A percentile compares a stretch with the other conserved stretches of the same genome.
phyloP scores from a whole-genome alignment of 495 filamentous ascomycete genomes.

The Pyronema omphalodes region DNA sequence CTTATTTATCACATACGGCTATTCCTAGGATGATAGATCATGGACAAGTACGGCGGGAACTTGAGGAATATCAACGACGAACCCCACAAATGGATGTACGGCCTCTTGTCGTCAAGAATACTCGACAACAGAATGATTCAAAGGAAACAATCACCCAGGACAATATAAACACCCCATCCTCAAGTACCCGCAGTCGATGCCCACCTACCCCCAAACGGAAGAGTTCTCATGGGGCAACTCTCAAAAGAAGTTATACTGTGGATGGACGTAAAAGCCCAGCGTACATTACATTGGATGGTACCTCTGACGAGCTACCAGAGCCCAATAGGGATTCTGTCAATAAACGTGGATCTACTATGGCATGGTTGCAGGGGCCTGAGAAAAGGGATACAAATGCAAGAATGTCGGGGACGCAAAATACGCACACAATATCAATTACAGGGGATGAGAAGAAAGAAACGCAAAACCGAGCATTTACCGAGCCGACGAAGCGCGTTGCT shows the following conservation, averaged over 20 bases:
- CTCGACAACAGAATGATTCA: not conserved
- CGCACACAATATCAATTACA: not conserved
- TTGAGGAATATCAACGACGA: not conserved
- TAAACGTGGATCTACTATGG: not conserved
- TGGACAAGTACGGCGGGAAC: not conserved
- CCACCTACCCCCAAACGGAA: not conserved
- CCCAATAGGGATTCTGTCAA: not conserved
- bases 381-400: not conserved
- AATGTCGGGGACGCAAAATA: not conserved
- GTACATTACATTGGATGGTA: not conserved
- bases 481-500: not conserved
- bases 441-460: not conserved
- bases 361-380: slow-evolving; percentile 1
- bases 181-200: not conserved
- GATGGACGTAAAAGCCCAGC: not conserved
- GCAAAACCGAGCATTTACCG: not conserved
- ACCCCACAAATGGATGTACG: slow-evolving; percentile 1
- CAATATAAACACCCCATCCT: no score
- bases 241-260: not conserved
- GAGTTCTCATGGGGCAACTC: not conserved
- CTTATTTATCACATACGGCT: not conserved
- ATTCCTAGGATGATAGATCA: not conserved
- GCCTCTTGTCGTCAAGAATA: not conserved
- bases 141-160: not conserved
- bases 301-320: not conserved